These are phyloP conservation scores for Penicillium nordicum DNA, from an alignment of 2,329 filamentous ascomycete genomes.

Conservation along the genomic window DNA sequence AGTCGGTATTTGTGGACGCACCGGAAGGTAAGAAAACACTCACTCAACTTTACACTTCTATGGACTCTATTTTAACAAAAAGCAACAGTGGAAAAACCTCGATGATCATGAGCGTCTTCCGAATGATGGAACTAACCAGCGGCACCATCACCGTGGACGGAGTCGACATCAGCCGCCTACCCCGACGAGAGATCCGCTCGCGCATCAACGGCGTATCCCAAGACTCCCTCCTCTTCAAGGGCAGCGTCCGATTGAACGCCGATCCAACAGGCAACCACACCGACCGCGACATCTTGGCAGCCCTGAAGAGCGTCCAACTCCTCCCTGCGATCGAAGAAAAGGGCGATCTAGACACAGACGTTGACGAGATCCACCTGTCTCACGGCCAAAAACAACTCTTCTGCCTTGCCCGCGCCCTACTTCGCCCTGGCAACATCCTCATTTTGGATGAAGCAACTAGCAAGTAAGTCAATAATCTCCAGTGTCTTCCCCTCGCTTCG, in stretches of 20 bases:
- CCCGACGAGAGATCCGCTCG: slow-evolving; percentile 40
- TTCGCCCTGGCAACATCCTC: slow-evolving; percentile 46
- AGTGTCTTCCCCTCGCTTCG: slow-evolving; percentile 9
- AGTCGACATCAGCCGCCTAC: slow-evolving; percentile 39
- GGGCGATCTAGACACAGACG: slow-evolving; percentile 40
- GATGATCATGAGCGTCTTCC: slow-evolving; percentile 42
- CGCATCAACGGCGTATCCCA: slow-evolving; percentile 45
- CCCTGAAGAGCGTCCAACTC: slow-evolving; percentile 39
- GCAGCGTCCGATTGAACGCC: slow-evolving; percentile 39
- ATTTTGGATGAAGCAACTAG: slow-evolving; percentile 46
- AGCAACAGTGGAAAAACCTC: slow-evolving; percentile 42
- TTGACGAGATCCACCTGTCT: slow-evolving; percentile 51
- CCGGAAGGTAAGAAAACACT: slow-evolving; percentile 31
- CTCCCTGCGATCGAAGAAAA: slow-evolving; percentile 37
- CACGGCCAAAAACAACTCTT: slow-evolving; percentile 64
- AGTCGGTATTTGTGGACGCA: slow-evolving; percentile 42
- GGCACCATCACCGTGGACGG: slow-evolving; percentile 45
- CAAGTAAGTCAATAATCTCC: slow-evolving; percentile 25
- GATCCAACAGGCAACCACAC: slow-evolving; percentile 35
- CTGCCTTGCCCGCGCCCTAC: slow-evolving; percentile 58
- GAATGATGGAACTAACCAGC: slow-evolving; percentile 41
- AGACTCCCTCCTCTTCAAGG: slow-evolving; percentile 43
- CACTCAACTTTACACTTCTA: background rate
- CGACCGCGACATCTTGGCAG: slow-evolving; percentile 36
- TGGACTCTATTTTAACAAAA: background rate